A percentile compares a stretch with the other conserved stretches of the same genome.
These are phyloP conservation scores for Cyathus striatus DNA, from an alignment of 768 basidiomycete genomes.

Conservation along the genomic window DNA sequence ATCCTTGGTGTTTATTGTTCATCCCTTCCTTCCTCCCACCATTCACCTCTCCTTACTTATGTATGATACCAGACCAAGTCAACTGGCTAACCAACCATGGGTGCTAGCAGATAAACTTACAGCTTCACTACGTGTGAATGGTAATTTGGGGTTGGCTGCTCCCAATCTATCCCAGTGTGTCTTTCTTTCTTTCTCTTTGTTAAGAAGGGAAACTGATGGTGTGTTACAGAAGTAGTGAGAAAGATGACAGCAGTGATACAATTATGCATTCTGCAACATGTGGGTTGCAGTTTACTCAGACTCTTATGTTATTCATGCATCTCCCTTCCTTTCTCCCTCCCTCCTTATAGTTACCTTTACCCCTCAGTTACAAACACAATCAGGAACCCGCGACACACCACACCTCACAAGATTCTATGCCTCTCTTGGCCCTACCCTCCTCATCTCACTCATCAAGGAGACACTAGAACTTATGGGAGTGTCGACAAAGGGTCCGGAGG, in stretches of 20 bases:
- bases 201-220: no score
- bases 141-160: conserved; percentile 71
- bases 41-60: no score
- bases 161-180: conserved; percentile 42
- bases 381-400: conserved; percentile 65
- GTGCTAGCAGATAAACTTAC: conserved; percentile 71
- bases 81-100: conserved; percentile 51
- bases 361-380: conserved; percentile 77
- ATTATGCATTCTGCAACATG: conserved; percentile 53
- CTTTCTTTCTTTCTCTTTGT: not conserved
- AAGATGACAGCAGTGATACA: conserved; percentile 48
- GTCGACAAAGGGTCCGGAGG: conserved; percentile 38
- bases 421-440: conserved; percentile 3
- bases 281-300: conserved; percentile 74
- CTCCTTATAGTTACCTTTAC: no score
- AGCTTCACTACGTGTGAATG: conserved; percentile 56
- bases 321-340: no score
- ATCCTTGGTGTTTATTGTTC: conserved; percentile 77
- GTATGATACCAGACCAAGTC: conserved; percentile 67
- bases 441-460: conserved; percentile 39
- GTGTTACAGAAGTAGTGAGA: no score
- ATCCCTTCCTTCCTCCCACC: no score
- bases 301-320: conserved; percentile 77
- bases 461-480: conserved; percentile 44
- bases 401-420: conserved; percentile 82